phyloP scores from a whole-genome alignment of 495 filamentous ascomycete genomes.

The Penicillium desertorum region DNA sequence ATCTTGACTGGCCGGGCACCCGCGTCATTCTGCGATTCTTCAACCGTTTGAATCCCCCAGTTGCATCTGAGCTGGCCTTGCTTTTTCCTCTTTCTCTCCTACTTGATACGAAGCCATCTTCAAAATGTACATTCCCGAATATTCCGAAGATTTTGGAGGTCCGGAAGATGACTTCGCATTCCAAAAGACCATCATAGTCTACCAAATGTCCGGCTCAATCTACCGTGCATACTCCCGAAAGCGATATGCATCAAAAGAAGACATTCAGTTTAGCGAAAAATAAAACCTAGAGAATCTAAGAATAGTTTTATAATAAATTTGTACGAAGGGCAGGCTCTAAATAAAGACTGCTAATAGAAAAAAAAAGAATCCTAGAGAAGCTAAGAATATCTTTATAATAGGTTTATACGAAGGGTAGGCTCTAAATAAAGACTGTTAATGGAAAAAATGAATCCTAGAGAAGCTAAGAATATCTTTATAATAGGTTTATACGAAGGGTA shows the following conservation, averaged over 20 bases:
- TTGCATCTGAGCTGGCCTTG: conserved; percentile 10
- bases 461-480: too few species aligned
- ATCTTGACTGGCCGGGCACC: conserved; percentile 2
- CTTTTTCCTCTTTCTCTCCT: neutral
- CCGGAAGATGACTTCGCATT: conserved; percentile 1
- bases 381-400: too few species aligned
- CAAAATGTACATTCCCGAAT: conserved; percentile 11
- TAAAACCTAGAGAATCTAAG: too few species aligned
- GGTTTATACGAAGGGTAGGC: too few species aligned
- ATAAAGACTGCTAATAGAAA: too few species aligned
- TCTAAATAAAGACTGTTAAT: too few species aligned
- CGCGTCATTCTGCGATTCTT: neutral
- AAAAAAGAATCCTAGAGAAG: too few species aligned
- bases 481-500: too few species aligned
- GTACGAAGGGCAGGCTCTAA: too few species aligned
- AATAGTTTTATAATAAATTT: too few species aligned
- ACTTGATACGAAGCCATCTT: neutral
- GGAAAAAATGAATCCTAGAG: too few species aligned
- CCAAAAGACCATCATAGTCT: conserved; percentile 5
- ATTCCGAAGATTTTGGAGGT: conserved; percentile 7
- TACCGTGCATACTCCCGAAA: conserved; percentile 8
- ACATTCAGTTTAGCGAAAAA: conserved; percentile 1
- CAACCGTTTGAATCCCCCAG: neutral
- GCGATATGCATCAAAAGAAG: neutral
- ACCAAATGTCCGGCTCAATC: conserved; percentile 1